Conservation (phyloP, 306 rosid species). For the Lithocarpus polystachyus region DNA sequence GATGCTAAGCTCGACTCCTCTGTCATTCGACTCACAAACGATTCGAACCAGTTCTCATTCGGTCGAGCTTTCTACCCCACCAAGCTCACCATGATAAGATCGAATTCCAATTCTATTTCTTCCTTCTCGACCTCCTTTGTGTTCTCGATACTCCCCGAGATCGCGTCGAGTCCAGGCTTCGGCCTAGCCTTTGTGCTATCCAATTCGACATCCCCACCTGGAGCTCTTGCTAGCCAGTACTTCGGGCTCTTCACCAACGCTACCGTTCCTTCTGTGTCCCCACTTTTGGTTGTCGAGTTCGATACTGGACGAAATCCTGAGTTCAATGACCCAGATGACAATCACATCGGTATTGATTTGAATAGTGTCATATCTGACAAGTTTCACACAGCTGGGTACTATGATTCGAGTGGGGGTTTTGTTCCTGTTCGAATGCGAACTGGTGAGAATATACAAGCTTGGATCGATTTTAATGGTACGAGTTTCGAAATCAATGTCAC, state of each 20-base stretch:
- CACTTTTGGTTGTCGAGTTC: conserved; percentile 78
- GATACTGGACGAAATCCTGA: conserved; percentile 82
- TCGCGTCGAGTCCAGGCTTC: conserved; percentile 67
- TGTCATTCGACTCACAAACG: conserved; percentile 72
- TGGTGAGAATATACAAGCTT: conserved; percentile 65
- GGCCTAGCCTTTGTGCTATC: conserved; percentile 80
- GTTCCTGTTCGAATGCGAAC: conserved; percentile 57
- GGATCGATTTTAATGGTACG: conserved; percentile 77
- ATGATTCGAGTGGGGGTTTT: conserved; percentile 44
- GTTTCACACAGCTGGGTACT: conserved; percentile 48
- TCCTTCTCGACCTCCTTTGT: conserved; percentile 86
- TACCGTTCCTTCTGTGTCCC: conserved; percentile 32
- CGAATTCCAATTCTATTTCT: conserved; percentile 30
- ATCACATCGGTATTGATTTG: conserved; percentile 81
- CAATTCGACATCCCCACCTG: conserved; percentile 64
- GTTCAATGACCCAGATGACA: conserved; percentile 65
- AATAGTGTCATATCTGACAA: conserved; percentile 31
- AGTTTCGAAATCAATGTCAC: conserved; percentile 56
- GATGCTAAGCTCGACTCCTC: conserved; percentile 57
- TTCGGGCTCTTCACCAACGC: conserved; percentile 79
- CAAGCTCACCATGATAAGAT: conserved; percentile 20
- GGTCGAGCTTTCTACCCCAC: conserved; percentile 65
- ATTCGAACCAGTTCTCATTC: conserved; percentile 49
- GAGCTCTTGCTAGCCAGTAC: conserved; percentile 73
- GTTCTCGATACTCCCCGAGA: conserved; percentile 65